Conservation (phyloP, 1,139 yeast genomes). For the Diutina mesorugosa region DNA sequence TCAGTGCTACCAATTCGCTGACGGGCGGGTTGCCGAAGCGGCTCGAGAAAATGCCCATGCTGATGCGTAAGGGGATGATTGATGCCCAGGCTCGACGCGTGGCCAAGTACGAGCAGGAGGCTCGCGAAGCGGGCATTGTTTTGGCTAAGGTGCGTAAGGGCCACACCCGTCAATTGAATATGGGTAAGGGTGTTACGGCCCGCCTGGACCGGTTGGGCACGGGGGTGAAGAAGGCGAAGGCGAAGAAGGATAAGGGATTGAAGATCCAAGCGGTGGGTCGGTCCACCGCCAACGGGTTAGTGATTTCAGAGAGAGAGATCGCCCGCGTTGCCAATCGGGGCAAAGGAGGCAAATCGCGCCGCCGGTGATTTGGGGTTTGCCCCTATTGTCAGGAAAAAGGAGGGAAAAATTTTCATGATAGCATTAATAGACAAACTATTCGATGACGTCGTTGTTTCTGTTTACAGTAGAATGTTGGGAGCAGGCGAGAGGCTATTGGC, state of each 20-base stretch:
- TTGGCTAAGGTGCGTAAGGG: constrained; percentile 56
- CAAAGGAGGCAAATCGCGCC: background rate
- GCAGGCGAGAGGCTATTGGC: background rate
- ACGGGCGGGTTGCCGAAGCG: constrained; percentile 25
- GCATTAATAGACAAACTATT: background rate
- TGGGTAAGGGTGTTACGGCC: constrained; percentile 41
- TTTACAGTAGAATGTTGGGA: background rate
- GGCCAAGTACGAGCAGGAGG: constrained; percentile 54
- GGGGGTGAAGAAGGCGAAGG: constrained; percentile 15
- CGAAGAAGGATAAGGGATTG: constrained; percentile 60
- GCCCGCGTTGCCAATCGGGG: constrained; percentile 17
- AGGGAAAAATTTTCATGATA: background rate
- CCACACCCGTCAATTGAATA: constrained; percentile 41
- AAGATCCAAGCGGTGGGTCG: constrained; percentile 68
- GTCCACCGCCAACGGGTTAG: constrained; percentile 69
- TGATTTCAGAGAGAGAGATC: constrained; percentile 61
- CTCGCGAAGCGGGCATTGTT: constrained; percentile 80
- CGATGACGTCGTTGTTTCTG: background rate
- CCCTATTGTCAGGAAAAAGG: background rate
- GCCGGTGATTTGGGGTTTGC: background rate
- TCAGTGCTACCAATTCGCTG: constrained; percentile 39
- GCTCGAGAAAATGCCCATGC: constrained; percentile 78
- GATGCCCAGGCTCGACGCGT: constrained; percentile 40
- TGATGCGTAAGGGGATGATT: constrained; percentile 75
- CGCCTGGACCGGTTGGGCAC: constrained; percentile 48